phyloP scores from a whole-genome alignment of 257 asterid genomes.

The Rehmannia glutinosa region DNA sequence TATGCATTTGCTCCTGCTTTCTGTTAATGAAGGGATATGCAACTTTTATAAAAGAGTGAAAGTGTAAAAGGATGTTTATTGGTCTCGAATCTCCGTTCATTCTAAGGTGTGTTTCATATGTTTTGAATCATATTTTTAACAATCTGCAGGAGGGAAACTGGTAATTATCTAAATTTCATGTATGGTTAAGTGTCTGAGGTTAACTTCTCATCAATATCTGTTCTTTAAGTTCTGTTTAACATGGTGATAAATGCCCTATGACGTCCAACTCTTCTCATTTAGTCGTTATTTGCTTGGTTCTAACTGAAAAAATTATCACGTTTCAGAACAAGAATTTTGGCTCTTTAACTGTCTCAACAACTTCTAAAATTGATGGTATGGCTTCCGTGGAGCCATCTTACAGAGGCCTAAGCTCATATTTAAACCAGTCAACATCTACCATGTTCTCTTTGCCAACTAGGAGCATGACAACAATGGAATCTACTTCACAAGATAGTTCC shows the following conservation, averaged over 20 bases:
- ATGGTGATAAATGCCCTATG: too few relatives aligned
- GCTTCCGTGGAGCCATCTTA: slow-evolving; percentile 28
- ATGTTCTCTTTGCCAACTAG: slow-evolving; percentile 32
- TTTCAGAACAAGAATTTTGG: slow-evolving; percentile 36
- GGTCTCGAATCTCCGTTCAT: not conserved
- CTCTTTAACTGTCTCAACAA: slow-evolving; percentile 15
- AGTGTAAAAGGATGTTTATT: not conserved
- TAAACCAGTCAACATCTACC: slow-evolving; percentile 25
- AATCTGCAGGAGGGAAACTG: not conserved
- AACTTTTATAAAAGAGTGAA: not conserved
- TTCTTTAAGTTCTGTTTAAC: too few relatives aligned
- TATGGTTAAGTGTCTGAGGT: too few relatives aligned
- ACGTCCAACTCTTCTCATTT: not conserved
- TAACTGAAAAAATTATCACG: not conserved
- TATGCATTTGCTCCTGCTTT: too few relatives aligned
- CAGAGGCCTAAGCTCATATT: slow-evolving; percentile 28
- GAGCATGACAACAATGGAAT: slow-evolving; percentile 35
- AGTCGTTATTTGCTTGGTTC: slow-evolving; percentile 2
- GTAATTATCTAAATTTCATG: not conserved
- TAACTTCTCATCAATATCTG: too few relatives aligned
- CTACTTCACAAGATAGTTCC: slow-evolving; percentile 47
- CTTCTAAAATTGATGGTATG: slow-evolving; percentile 23
- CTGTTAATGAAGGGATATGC: not conserved
- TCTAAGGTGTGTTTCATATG: not conserved
- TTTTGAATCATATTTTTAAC: not conserved